phyloP scores from a whole-genome alignment of 805 yeast genomes.

The Yarrowia yakushimensis region DNA sequence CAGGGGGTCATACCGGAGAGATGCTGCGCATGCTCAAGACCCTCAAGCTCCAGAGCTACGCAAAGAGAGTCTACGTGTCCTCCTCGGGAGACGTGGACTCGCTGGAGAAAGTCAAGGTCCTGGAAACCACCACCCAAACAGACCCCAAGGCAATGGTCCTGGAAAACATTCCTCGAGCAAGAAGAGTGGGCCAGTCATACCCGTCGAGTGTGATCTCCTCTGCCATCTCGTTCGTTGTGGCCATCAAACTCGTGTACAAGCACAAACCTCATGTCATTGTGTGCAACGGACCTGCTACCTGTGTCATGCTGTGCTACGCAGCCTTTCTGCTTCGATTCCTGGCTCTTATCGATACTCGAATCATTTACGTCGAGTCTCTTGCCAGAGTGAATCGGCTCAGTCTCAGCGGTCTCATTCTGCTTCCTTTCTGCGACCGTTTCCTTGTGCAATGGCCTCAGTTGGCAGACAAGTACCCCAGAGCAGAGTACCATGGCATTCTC shows the following conservation, averaged over 20 bases:
- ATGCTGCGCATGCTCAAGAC: slow-evolving; percentile 65
- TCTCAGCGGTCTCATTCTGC: slow-evolving; percentile 66
- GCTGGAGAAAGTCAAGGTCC: slow-evolving; percentile 34
- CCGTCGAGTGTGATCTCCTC: slow-evolving; percentile 49
- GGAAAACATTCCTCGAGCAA: slow-evolving; percentile 49
- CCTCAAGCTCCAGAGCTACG: slow-evolving; percentile 36
- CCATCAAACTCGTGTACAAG: slow-evolving; percentile 30
- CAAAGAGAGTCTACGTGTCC: slow-evolving; percentile 38
- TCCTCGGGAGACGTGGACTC: slow-evolving; percentile 55
- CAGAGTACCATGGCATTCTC: slow-evolving; percentile 75
- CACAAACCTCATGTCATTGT: slow-evolving; percentile 37
- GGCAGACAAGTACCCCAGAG: slow-evolving; percentile 47
- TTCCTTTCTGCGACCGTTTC: slow-evolving; percentile 71
- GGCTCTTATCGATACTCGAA: slow-evolving; percentile 44
- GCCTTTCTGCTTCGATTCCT: slow-evolving; percentile 48
- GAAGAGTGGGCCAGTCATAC: slow-evolving; percentile 56
- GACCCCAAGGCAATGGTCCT: slow-evolving; percentile 29
- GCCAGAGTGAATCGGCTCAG: slow-evolving; percentile 78
- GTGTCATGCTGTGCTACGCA: slow-evolving; percentile 63
- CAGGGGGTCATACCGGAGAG: slow-evolving; percentile 97
- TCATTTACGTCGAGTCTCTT: slow-evolving; percentile 79
- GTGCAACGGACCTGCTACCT: slow-evolving; percentile 79
- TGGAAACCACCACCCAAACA: slow-evolving; percentile 28
- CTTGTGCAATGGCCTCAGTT: slow-evolving; percentile 86
- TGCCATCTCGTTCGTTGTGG: slow-evolving; percentile 38